Evolutionary conservation across 805 yeast genomes (phyloP), one percentile per base, ranked within the genome.

Genomic region (Pichia cabralensis): DNA sequence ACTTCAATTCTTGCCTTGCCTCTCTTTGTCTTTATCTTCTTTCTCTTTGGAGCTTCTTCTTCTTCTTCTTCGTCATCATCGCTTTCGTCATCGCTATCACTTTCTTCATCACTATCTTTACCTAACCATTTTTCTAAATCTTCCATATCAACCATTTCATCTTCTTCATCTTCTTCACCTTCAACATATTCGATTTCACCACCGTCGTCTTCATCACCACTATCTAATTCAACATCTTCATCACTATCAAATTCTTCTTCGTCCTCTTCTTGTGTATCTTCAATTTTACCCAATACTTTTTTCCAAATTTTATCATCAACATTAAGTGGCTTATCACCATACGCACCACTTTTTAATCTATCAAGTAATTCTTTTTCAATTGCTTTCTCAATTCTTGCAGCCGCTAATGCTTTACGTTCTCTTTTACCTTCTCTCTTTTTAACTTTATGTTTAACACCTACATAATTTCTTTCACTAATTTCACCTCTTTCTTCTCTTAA

Each of bases 301-400:
- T 80, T 80, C 98, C 98, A 92, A 40, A 92, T 76, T 61, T 79
- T 79, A 52, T 89, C 96, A 50, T 92, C 97, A 24, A 92, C 97
- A 52, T 92, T 92, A 54, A 92, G 67, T 37, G 98, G 98, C 59
- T 89, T 84, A 54, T 92, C 97, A 45, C 98, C 98, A 55, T 92
- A 92, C 3, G 97, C 97, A 41, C 98, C 98, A 52, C 89, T 77
- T 75, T 92, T 92, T 53, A 92, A 72, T 60, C 98, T 77, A 35
- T 88, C 96, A 52, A 92, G 68, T 45, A 92, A 70, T 60, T 92
- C 98, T 62, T 85, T 85, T 61, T 92, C 98, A 48, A 92, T 92
- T 11, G 95, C 86, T 62, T 84, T 85, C 57, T 92, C 98, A 47
- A 92, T 84, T 66, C 82, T 83, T 18, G 98, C 98, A 26, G 98